Percentiles rank a stretch among this genome's conserved stretches.
These are phyloP conservation scores for Aaosphaeria pasadenensis DNA, from an alignment of 2,329 filamentous ascomycete genomes.

Conservation along the genomic window DNA sequence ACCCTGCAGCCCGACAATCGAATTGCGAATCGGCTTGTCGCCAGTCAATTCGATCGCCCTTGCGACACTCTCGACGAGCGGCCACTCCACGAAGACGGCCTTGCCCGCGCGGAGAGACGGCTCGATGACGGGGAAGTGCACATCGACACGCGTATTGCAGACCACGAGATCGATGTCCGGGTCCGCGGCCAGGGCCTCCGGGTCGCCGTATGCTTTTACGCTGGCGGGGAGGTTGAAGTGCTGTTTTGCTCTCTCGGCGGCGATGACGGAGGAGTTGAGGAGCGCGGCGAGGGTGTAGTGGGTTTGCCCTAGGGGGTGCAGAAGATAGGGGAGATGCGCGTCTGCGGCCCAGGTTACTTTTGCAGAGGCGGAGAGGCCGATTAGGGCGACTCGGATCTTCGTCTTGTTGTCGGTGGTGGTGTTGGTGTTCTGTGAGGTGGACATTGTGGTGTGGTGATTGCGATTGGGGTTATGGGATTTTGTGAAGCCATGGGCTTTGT, in stretches of 20 bases:
- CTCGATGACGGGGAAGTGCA: slow-evolving; percentile 39
- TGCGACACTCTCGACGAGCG: slow-evolving; percentile 35
- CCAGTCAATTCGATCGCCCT: slow-evolving; percentile 44
- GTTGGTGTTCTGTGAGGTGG: background rate
- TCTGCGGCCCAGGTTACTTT: slow-evolving; percentile 16
- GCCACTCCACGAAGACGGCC: slow-evolving; percentile 49
- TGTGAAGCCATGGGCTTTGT: no score
- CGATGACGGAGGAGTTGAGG: slow-evolving; percentile 42
- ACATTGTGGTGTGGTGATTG: no score
- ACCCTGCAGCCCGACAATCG: slow-evolving; percentile 47
- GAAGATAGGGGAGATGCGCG: slow-evolving; percentile 38
- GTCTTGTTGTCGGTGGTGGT: slow-evolving; percentile 35
- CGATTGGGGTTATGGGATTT: no score
- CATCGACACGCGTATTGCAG: slow-evolving; percentile 38
- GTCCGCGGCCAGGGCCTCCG: slow-evolving; percentile 43
- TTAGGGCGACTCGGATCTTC: slow-evolving; percentile 55
- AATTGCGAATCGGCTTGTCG: slow-evolving; percentile 34
- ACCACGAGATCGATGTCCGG: slow-evolving; percentile 47
- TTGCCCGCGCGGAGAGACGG: slow-evolving; percentile 48
- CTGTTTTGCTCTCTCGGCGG: slow-evolving; percentile 41
- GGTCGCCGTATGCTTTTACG: slow-evolving; percentile 44
- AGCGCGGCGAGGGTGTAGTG: slow-evolving; percentile 48
- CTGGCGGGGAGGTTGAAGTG: slow-evolving; percentile 33
- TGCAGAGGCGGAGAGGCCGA: slow-evolving; percentile 56
- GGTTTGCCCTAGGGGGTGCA: slow-evolving; percentile 10